Percentiles rank a stretch among this genome's conserved stretches.
Conservation (phyloP, 2,329 filamentous ascomycete species). For the Ciborinia camelliae region DNA sequence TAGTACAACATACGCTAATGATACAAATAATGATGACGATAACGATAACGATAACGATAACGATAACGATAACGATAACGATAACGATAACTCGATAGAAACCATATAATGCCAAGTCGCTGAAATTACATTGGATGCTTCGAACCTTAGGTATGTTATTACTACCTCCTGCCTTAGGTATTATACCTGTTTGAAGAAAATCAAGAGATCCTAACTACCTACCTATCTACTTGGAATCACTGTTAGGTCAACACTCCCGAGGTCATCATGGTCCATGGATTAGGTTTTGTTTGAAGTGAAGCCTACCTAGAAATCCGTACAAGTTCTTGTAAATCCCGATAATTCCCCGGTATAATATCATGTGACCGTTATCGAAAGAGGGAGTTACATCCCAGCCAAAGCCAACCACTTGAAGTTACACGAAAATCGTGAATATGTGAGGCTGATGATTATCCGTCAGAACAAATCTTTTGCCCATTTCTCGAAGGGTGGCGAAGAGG, state of each 20-base stretch:
- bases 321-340: background rate
- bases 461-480: background rate
- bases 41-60: too few relatives aligned
- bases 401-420: background rate
- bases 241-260: too few relatives aligned
- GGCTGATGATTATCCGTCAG: conserved; percentile 13
- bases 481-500: background rate
- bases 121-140: background rate
- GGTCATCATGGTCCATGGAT: too few relatives aligned
- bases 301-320: too few relatives aligned
- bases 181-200: background rate
- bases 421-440: background rate
- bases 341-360: background rate
- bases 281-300: background rate
- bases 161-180: too few relatives aligned
- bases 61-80: too few relatives aligned
- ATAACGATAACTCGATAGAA: background rate
- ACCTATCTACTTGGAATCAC: too few relatives aligned
- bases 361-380: background rate
- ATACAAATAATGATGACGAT: too few relatives aligned
- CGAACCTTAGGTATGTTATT: too few relatives aligned
- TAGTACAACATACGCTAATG: too few relatives aligned
- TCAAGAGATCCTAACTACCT: too few relatives aligned
- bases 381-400: background rate
- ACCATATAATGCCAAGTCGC: background rate